phyloP scores from a whole-genome alignment of 306 rosid species.

The Mucuna pruriens region DNA sequence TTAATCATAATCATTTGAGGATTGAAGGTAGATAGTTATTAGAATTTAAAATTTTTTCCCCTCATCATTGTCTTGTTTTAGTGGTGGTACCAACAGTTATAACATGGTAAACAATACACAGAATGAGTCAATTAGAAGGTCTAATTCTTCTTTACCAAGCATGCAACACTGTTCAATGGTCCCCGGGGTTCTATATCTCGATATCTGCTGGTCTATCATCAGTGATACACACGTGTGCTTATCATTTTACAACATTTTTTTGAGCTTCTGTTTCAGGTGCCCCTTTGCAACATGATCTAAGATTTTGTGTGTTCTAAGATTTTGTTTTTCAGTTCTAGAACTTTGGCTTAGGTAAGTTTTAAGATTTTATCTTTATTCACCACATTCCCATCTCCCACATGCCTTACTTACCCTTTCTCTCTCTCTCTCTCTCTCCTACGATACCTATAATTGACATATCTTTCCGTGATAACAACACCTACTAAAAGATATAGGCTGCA shows the following conservation, averaged over 20 bases:
- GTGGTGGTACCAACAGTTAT: neutral
- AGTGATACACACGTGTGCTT: conserved; percentile 60
- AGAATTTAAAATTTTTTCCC: neutral
- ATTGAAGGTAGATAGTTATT: neutral
- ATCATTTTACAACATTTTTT: conserved; percentile 40
- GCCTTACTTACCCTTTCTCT: neutral
- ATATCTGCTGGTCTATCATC: conserved; percentile 38
- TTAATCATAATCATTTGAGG: conserved; percentile 12
- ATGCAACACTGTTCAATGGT: conserved; percentile 50
- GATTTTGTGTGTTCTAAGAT: conserved; percentile 25
- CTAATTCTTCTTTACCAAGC: conserved; percentile 18
- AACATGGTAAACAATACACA: conserved; percentile 26
- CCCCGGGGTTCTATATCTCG: conserved; percentile 42
- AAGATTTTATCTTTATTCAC: conserved; percentile 24
- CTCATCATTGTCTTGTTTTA: conserved; percentile 2
- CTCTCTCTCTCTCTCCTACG: conserved; percentile 39
- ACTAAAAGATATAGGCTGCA: conserved; percentile 39
- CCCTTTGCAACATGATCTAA: conserved; percentile 25
- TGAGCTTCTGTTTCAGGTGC: conserved; percentile 58
- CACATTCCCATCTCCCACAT: neutral
- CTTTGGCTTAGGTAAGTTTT: conserved; percentile 40
- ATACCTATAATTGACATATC: conserved; percentile 53
- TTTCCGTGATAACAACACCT: conserved; percentile 56
- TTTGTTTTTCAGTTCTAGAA: conserved; percentile 39
- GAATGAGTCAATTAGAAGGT: conserved; percentile 27